These are phyloP conservation scores for Nitzschia inconspicua DNA, from an alignment of 108 stramenopile genomes.

Conservation along the genomic window DNA sequence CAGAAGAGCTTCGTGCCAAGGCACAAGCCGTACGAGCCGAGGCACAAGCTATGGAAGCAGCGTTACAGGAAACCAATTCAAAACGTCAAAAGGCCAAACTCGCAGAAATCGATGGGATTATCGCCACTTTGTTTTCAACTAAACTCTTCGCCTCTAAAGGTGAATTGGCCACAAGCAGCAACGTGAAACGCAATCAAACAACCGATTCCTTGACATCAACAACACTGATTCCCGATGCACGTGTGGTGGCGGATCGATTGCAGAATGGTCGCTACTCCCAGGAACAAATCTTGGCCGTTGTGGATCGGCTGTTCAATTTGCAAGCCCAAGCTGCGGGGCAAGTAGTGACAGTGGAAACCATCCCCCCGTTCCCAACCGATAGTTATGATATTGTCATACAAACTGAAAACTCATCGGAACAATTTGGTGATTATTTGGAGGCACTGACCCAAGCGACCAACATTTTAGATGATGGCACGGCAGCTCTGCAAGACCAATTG, in stretches of 20 bases:
- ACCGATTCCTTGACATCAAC: neutral
- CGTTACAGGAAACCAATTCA: conserved; percentile 17
- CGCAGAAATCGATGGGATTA: conserved; percentile 27
- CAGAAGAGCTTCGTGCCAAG: conserved; percentile 34
- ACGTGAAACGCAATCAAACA: neutral
- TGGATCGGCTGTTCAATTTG: conserved; percentile 46
- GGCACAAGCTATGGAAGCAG: conserved; percentile 40
- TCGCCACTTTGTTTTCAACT: conserved; percentile 27
- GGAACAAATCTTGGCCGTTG: conserved; percentile 35
- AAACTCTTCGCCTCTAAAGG: neutral
- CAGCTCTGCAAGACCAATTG: conserved; percentile 11
- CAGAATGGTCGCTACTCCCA: conserved; percentile 27
- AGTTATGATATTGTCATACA: neutral
- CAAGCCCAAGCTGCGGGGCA: neutral
- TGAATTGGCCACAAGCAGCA: neutral
- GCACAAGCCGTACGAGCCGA: conserved; percentile 46
- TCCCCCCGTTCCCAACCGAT: neutral
- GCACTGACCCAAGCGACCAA: conserved; percentile 32
- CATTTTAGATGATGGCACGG: conserved; percentile 14
- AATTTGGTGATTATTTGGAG: conserved; percentile 28
- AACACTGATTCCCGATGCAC: neutral
- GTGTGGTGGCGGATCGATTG: conserved; percentile 36
- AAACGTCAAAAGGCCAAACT: conserved; percentile 21
- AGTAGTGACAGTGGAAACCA: conserved; percentile 7
- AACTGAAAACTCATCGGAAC: conserved; percentile 16